These are phyloP conservation scores for Podila epicladia DNA, from an alignment of 192 early-diverging fungal genomes.

Conservation along the genomic window DNA sequence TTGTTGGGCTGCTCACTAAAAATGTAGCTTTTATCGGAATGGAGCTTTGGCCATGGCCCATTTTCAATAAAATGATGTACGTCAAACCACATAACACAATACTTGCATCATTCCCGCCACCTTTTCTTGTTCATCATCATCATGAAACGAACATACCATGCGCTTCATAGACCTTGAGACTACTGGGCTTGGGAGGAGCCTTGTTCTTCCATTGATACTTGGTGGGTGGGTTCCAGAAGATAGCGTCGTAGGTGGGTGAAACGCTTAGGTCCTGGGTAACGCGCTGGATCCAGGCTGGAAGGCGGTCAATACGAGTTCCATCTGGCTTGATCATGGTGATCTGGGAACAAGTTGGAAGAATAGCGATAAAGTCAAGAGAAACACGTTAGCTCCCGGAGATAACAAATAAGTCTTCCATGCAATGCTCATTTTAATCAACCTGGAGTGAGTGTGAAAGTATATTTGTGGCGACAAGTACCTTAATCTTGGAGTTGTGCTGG, in stretches of 20 bases:
- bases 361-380: neutral
- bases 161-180: constrained; percentile 91
- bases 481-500: constrained; percentile 88
- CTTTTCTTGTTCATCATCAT: neutral
- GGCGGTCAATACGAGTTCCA: constrained; percentile 82
- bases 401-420: too few relatives aligned
- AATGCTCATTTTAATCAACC: neutral
- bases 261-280: constrained; percentile 86
- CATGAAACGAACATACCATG: constrained; percentile 67
- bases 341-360: constrained; percentile 21
- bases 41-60: too few relatives aligned
- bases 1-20: neutral
- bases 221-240: constrained; percentile 94
- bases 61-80: too few relatives aligned
- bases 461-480: constrained; percentile 56
- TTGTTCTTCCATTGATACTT: constrained; percentile 82
- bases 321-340: constrained; percentile 75
- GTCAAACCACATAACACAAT: neutral
- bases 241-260: constrained; percentile 86
- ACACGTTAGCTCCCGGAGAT: neutral
- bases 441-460: neutral
- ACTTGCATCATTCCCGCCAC: neutral
- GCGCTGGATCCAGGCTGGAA: constrained; percentile 88
- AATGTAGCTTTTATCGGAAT: neutral
- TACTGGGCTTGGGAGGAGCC: constrained; percentile 68